Conservation (phyloP, 2,329 filamentous ascomycete genomes). For the Calycina herbarum region DNA sequence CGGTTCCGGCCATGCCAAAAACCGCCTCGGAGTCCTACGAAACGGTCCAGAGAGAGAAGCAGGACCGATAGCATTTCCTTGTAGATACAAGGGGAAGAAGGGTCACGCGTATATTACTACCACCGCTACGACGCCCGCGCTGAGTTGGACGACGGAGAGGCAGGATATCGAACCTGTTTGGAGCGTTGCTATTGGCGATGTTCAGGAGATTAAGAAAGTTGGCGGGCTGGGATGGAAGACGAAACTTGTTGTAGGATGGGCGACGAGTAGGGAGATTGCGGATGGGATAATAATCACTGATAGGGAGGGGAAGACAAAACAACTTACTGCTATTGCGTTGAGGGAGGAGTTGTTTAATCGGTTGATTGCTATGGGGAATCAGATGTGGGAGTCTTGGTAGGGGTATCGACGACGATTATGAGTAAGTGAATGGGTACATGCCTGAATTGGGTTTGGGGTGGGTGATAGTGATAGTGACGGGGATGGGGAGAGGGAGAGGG, state of each 20-base stretch:
- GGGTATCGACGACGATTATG: not conserved
- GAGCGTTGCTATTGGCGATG: constrained; percentile 59
- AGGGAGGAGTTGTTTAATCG: constrained; percentile 82
- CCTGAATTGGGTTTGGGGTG: too few species aligned
- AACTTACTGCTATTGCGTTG: constrained; percentile 69
- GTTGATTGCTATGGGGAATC: constrained; percentile 70
- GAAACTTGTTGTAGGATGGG: constrained; percentile 79
- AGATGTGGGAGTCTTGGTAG: constrained; percentile 81
- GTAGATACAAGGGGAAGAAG: constrained; percentile 67
- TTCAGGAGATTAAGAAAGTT: constrained; percentile 69
- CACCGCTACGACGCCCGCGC: constrained; percentile 55
- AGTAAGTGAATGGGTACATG: too few species aligned
- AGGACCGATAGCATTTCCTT: constrained; percentile 77
- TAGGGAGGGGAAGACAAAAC: constrained; percentile 52
- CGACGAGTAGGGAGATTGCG: constrained; percentile 69
- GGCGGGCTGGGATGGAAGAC: constrained; percentile 84
- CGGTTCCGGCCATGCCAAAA: constrained; percentile 60
- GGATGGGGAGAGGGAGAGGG: too few species aligned
- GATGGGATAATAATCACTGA: constrained; percentile 58
- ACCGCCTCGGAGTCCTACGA: constrained; percentile 69
- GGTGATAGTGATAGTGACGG: too few species aligned
- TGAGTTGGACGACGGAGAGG: constrained; percentile 49
- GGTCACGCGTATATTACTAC: constrained; percentile 71
- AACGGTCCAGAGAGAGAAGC: constrained; percentile 46
- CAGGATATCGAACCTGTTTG: constrained; percentile 58